phyloP scores from a whole-genome alignment of 116 monocot genomes.

The Papilionanthe hybrid region DNA sequence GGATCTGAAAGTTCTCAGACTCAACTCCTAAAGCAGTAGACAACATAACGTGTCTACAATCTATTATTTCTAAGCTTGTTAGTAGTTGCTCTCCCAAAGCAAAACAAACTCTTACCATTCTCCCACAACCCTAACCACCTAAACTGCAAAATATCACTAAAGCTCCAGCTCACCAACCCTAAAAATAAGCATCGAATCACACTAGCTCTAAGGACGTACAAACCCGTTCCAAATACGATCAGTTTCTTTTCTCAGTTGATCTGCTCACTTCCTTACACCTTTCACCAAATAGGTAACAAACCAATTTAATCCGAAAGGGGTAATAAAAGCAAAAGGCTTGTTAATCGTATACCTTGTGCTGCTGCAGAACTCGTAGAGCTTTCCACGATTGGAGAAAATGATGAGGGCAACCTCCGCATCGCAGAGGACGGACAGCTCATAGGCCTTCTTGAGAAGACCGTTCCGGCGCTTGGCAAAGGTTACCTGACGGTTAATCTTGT shows the following conservation, averaged over 20 bases:
- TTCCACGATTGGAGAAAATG: conserved; percentile 90
- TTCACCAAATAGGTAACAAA: conserved; percentile 4
- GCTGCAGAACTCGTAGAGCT: conserved; percentile 87
- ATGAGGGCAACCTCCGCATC: conserved; percentile 86
- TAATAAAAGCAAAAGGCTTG: conserved; percentile 7
- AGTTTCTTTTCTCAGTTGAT: conserved; percentile 10
- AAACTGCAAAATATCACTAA: background rate
- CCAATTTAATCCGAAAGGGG: background rate
- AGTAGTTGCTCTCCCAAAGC: background rate
- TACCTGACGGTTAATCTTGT: conserved; percentile 82
- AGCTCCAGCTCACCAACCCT: background rate
- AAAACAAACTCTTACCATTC: background rate
- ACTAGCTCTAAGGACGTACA: background rate
- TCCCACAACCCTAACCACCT: background rate
- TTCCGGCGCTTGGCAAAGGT: conserved; percentile 72
- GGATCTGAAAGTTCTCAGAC: background rate
- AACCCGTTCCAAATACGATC: background rate
- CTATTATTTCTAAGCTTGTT: background rate
- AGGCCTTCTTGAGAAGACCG: conserved; percentile 82
- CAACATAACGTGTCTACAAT: background rate
- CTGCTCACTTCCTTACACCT: background rate
- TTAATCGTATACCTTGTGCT: conserved; percentile 32
- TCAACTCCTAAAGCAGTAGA: conserved; percentile 1
- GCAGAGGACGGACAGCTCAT: conserved; percentile 84
- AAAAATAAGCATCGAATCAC: too few relatives aligned